Conservation (phyloP, 345 rosid genomes). For the Camelina hispida region DNA sequence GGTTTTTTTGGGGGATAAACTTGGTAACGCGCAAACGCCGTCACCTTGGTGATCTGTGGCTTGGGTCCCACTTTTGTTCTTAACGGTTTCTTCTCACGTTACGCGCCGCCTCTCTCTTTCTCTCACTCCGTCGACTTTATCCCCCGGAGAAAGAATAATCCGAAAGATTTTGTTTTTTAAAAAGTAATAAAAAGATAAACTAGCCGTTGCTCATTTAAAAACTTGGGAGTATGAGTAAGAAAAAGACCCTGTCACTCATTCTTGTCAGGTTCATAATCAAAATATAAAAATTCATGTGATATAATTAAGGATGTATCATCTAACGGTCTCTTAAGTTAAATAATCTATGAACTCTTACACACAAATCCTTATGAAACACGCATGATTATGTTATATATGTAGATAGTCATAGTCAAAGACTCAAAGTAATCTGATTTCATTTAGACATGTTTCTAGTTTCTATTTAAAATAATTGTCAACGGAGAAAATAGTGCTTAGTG, state of each 20-base stretch:
- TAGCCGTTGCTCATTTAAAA: slow-evolving; percentile 39
- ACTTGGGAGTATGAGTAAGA: neutral
- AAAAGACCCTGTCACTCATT: neutral
- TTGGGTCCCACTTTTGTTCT: slow-evolving; percentile 47
- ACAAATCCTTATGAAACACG: neutral
- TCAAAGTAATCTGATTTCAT: neutral
- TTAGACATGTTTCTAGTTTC: neutral
- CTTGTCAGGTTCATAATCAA: neutral
- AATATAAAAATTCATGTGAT: neutral
- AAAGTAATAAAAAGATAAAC: slow-evolving; percentile 14
- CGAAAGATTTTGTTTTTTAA: too few relatives aligned
- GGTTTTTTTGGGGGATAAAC: slow-evolving; percentile 36
- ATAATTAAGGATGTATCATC: neutral
- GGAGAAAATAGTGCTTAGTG: slow-evolving; percentile 16
- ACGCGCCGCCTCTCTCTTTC: slow-evolving; percentile 23
- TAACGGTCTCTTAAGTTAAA: slow-evolving; percentile 11
- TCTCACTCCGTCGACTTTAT: slow-evolving; percentile 39
- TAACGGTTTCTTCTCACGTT: slow-evolving; percentile 51
- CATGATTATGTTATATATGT: neutral
- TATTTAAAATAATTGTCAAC: neutral
- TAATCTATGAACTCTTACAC: neutral
- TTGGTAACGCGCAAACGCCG: slow-evolving; percentile 60
- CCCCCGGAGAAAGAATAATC: neutral
- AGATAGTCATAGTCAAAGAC: neutral
- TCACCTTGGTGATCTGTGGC: slow-evolving; percentile 53